Evolutionary conservation across 257 asterid genomes (phyloP).

Genomic region (Primulina tabacum): DNA sequence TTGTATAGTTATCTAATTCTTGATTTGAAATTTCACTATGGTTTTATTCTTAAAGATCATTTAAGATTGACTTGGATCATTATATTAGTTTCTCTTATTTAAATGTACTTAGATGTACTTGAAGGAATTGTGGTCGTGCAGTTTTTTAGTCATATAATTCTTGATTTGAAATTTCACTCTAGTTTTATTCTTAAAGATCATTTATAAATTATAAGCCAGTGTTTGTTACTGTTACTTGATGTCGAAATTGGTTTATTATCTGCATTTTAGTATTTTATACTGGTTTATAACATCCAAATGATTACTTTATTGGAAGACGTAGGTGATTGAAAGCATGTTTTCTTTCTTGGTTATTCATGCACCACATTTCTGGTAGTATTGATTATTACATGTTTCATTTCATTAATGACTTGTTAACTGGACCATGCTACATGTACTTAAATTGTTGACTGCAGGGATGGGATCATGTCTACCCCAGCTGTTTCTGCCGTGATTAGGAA

Average conservation of each 20-base stretch:
- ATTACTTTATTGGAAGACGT: not conserved
- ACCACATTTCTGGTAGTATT: not conserved
- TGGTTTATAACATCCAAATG: not conserved
- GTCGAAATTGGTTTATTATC: not conserved
- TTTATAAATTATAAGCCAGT: slow-evolving; percentile 10
- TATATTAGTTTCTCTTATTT: not conserved
- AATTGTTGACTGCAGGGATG: slow-evolving; percentile 60
- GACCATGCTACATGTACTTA: not conserved
- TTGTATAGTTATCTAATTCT: not conserved
- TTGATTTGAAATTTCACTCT: not conserved
- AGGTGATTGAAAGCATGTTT: not conserved
- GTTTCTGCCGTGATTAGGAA: slow-evolving; percentile 95
- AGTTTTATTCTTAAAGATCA: slow-evolving; percentile 2
- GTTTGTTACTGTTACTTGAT: not conserved
- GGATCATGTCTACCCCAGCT: slow-evolving; percentile 90
- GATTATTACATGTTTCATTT: slow-evolving; percentile 1
- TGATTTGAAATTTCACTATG: not conserved
- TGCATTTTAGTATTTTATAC: not conserved
- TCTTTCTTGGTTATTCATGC: not conserved
- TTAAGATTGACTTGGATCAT: not conserved
- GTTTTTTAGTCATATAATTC: slow-evolving; percentile 1
- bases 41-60: not conserved
- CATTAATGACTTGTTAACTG: not conserved
- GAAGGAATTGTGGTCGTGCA: not conserved
- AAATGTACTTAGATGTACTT: slow-evolving; percentile 13